Percentiles rank a stretch among this genome's conserved stretches.
Evolutionary conservation across 257 asterid genomes (phyloP).

Genomic region (Lithospermum erythrorhizon): DNA sequence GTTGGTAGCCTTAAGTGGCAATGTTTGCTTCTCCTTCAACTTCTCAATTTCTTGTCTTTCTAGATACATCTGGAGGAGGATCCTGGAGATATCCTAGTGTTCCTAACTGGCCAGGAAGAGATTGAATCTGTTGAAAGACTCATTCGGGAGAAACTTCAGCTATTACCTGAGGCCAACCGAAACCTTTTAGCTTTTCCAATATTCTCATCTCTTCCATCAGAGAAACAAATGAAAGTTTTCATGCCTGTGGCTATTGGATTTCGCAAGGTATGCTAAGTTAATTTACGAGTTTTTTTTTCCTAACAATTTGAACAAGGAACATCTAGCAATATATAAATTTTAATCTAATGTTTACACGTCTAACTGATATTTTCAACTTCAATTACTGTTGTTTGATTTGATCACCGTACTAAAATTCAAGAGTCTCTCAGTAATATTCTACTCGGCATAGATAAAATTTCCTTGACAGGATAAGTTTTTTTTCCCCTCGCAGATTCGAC

Average conservation of each 20-base stretch:
- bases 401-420: background rate
- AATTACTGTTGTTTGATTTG: background rate
- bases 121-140: conserved; percentile 92
- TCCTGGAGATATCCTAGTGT: conserved; percentile 90
- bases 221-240: conserved; percentile 90
- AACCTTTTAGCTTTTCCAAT: conserved; percentile 69
- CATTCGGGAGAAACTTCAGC: conserved; percentile 60
- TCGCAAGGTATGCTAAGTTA: conserved; percentile 61
- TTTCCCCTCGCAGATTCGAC: no score
- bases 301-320: background rate
- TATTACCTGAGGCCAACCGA: conserved; percentile 54
- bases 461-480: background rate
- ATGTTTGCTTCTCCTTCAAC: conserved; percentile 5
- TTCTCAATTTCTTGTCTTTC: conserved; percentile 13
- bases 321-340: background rate
- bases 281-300: background rate
- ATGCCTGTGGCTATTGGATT: conserved; percentile 68
- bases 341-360: background rate
- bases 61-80: conserved; percentile 86
- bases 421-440: background rate
- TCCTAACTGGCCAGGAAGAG: conserved; percentile 97
- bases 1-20: background rate
- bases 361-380: background rate
- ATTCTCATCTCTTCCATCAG: conserved; percentile 91
- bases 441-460: background rate